Conservation (phyloP, 2,329 filamentous ascomycete genomes). For the Xylaria sp. region DNA sequence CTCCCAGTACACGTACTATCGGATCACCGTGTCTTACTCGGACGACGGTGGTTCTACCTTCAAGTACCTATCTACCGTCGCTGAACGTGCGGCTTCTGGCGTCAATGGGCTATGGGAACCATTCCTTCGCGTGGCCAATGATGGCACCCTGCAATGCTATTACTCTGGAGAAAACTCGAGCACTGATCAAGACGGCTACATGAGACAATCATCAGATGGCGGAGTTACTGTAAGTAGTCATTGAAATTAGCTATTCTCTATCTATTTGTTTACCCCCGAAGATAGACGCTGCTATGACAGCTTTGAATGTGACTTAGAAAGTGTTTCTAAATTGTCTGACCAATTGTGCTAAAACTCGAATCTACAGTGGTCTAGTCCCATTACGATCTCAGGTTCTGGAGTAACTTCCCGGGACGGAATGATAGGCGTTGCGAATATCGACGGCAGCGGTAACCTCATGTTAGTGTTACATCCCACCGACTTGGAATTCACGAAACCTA, state of each 20-base stretch:
- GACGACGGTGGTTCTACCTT: conserved; percentile 55
- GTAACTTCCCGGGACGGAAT: conserved; percentile 56
- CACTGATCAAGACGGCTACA: conserved; percentile 56
- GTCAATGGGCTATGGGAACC: conserved; percentile 59
- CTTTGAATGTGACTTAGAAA: neutral
- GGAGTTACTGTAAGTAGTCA: conserved; percentile 48
- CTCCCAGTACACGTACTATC: conserved; percentile 50
- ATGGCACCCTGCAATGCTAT: conserved; percentile 57
- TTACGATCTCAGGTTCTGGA: conserved; percentile 52
- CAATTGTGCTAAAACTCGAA: conserved; percentile 43
- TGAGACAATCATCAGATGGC: conserved; percentile 54
- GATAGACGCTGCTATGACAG: neutral
- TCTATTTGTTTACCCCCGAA: neutral
- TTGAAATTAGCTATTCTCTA: neutral
- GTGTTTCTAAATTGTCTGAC: no score
- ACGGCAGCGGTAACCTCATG: conserved; percentile 50
- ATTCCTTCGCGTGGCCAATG: conserved; percentile 53
- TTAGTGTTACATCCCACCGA: conserved; percentile 31
- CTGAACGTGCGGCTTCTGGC: conserved; percentile 40
- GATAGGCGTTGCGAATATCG: conserved; percentile 55
- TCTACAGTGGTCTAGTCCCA: conserved; percentile 34
- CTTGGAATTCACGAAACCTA: neutral
- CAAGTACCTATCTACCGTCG: conserved; percentile 50
- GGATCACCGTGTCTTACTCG: conserved; percentile 57
- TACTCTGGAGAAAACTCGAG: conserved; percentile 56